Evolutionary conservation across 2,329 filamentous ascomycete genomes (phyloP).

Genomic region (Cercospora beticola): DNA sequence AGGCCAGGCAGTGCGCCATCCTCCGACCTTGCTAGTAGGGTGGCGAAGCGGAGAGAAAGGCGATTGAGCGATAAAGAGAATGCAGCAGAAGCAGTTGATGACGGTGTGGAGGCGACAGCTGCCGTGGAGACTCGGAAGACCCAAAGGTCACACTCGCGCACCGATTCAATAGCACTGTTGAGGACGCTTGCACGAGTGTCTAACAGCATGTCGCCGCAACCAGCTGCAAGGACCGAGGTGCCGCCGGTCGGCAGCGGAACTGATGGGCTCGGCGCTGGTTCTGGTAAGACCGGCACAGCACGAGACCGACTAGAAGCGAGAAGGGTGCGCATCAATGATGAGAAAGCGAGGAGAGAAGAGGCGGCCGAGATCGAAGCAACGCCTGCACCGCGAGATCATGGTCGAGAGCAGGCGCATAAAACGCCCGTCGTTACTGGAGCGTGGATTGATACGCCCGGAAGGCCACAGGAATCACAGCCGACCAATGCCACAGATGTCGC

Average conservation of each 20-base stretch:
- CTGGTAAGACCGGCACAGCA: conserved; percentile 1
- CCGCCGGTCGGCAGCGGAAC: neutral
- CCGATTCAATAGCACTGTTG: conserved; percentile 49
- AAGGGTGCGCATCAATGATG: conserved; percentile 15
- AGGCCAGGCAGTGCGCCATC: conserved; percentile 17
- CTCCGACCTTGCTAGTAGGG: conserved; percentile 11
- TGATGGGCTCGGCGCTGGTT: neutral
- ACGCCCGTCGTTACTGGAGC: conserved; percentile 9
- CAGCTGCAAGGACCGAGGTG: neutral
- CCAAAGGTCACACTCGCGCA: conserved; percentile 34
- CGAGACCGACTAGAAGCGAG: conserved; percentile 9
- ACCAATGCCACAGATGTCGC: neutral
- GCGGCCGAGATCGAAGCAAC: conserved; percentile 5
- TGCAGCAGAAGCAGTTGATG: neutral
- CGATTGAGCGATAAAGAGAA: conserved; percentile 19
- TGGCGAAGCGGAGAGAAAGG: conserved; percentile 11
- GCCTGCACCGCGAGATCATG: conserved; percentile 3
- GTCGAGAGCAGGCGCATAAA: neutral
- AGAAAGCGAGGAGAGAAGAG: conserved; percentile 13
- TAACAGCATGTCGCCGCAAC: conserved; percentile 46
- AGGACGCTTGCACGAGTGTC: conserved; percentile 48
- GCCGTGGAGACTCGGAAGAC: neutral
- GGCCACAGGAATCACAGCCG: neutral
- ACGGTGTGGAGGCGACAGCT: neutral
- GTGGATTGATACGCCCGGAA: conserved; percentile 8